A percentile compares a stretch with the other conserved stretches of the same genome.
phyloP scores from a whole-genome alignment of 2,329 filamentous ascomycete species.

The Aspergillus calidoustus region DNA sequence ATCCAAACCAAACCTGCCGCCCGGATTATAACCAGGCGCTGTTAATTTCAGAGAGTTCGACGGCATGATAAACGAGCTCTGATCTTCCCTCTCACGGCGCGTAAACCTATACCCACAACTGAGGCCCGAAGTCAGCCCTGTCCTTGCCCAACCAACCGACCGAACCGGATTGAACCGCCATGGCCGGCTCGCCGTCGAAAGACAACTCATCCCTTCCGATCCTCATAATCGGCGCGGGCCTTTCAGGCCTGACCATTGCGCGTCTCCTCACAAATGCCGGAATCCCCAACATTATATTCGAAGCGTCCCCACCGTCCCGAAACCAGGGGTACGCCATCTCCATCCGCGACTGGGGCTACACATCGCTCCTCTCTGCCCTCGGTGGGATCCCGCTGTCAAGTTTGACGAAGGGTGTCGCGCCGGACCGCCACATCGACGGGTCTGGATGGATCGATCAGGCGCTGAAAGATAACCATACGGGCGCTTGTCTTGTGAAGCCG shows the following conservation, averaged over 20 bases:
- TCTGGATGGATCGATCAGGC: conserved; percentile 21
- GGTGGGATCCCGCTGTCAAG: conserved; percentile 11
- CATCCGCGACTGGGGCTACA: conserved; percentile 18
- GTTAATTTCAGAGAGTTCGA: background rate
- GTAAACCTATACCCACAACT: background rate
- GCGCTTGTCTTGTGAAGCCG: conserved; percentile 8
- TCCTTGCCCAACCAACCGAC: background rate
- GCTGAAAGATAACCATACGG: conserved; percentile 17
- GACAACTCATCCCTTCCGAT: background rate
- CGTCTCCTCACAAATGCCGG: conserved; percentile 15
- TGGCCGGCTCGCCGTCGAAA: background rate
- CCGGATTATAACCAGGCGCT: conserved; percentile 1
- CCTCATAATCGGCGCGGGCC: conserved; percentile 16
- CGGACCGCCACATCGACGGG: conserved; percentile 18
- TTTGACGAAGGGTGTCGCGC: conserved; percentile 12
- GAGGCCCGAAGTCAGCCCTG: background rate
- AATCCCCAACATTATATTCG: conserved; percentile 18
- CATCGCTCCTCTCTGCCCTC: conserved; percentile 7
- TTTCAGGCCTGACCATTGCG: conserved; percentile 16
- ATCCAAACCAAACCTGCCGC: conserved; percentile 2
- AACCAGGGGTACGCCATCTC: conserved; percentile 20
- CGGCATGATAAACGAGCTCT: background rate
- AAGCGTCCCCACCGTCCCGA: conserved; percentile 13
- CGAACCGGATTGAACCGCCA: background rate
- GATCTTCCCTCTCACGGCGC: background rate